phyloP scores from a whole-genome alignment of 441 rosid species.

The Pelargonium myrrhifolium region DNA sequence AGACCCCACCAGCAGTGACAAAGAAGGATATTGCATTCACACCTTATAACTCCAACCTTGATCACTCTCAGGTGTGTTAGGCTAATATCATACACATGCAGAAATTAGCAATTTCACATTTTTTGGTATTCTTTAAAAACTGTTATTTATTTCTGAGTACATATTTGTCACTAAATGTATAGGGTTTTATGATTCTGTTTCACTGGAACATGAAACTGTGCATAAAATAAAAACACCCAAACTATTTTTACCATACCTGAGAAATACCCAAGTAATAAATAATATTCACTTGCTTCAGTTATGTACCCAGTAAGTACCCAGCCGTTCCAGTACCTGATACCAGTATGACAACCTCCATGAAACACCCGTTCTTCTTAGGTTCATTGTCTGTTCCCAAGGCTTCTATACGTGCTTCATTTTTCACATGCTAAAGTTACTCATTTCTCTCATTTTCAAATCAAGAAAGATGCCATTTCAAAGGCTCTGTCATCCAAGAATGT shows the following conservation, averaged over 20 bases:
- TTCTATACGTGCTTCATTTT: slow-evolving; percentile 14
- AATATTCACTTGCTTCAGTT: too few relatives aligned
- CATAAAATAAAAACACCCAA: too few relatives aligned
- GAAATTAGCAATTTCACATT: not conserved
- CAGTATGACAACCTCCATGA: too few relatives aligned
- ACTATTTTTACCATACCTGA: too few relatives aligned
- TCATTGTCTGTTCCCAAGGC: not conserved
- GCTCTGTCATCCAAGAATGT: slow-evolving; percentile 87
- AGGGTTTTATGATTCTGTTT: too few relatives aligned
- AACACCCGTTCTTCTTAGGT: not conserved
- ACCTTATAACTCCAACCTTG: slow-evolving; percentile 68
- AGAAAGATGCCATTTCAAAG: slow-evolving; percentile 80
- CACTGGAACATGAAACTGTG: too few relatives aligned
- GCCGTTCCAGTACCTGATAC: too few relatives aligned
- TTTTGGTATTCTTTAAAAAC: too few relatives aligned
- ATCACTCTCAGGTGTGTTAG: slow-evolving; percentile 68
- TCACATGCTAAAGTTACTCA: slow-evolving; percentile 15
- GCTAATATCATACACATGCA: not conserved
- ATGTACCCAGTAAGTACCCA: too few relatives aligned
- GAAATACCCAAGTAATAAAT: too few relatives aligned
- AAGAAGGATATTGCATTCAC: slow-evolving; percentile 53
- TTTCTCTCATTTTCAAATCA: slow-evolving; percentile 21
- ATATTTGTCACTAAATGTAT: too few relatives aligned
- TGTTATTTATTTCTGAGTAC: not conserved
- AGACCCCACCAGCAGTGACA: slow-evolving; percentile 43